A percentile compares a stretch with the other conserved stretches of the same genome.
Evolutionary conservation across 2,329 filamentous ascomycete species (phyloP).

Genomic region (Stachybotrys echinatus): DNA sequence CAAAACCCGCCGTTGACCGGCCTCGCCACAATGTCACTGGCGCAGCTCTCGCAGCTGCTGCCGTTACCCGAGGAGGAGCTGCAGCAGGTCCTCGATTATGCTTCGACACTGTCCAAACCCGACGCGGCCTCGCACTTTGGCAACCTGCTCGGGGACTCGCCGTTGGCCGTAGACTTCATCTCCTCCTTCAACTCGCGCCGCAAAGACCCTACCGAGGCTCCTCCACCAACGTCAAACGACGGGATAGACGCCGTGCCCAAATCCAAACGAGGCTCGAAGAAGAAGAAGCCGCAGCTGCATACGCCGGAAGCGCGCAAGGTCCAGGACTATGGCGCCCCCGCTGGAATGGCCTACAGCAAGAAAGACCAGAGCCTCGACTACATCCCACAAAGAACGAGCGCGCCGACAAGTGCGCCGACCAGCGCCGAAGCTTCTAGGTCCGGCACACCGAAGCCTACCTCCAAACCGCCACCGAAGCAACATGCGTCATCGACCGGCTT

Average conservation of each 20-base stretch:
- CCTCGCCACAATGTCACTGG: constrained; percentile 41
- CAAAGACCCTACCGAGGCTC: constrained; percentile 31
- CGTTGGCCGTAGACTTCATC: constrained; percentile 71
- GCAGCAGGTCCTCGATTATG: constrained; percentile 78
- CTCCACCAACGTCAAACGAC: constrained; percentile 13
- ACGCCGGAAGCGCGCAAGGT: constrained; percentile 58
- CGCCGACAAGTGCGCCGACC: constrained; percentile 31
- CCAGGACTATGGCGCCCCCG: constrained; percentile 55
- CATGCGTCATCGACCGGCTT: constrained; percentile 62
- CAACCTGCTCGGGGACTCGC: constrained; percentile 81
- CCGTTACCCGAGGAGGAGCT: constrained; percentile 82
- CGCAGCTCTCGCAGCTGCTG: constrained; percentile 73
- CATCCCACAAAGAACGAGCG: constrained; percentile 47
- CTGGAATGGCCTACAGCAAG: constrained; percentile 71
- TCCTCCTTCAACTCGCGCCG: constrained; percentile 72
- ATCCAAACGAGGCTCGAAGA: constrained; percentile 38
- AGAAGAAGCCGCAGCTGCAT: constrained; percentile 59
- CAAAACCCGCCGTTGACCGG: too few relatives aligned
- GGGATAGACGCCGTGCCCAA: constrained; percentile 42
- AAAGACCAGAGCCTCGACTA: constrained; percentile 67
- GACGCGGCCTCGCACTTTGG: constrained; percentile 81
- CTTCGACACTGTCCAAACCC: constrained; percentile 67
- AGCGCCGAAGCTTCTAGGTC: constrained; percentile 29
- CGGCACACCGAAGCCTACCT: constrained; percentile 27
- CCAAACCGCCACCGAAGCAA: constrained; percentile 45